A percentile compares a stretch with the other conserved stretches of the same genome.
These are phyloP conservation scores for Penicilliopsis zonata DNA, from an alignment of 495 filamentous ascomycete species.

Conservation along the genomic window DNA sequence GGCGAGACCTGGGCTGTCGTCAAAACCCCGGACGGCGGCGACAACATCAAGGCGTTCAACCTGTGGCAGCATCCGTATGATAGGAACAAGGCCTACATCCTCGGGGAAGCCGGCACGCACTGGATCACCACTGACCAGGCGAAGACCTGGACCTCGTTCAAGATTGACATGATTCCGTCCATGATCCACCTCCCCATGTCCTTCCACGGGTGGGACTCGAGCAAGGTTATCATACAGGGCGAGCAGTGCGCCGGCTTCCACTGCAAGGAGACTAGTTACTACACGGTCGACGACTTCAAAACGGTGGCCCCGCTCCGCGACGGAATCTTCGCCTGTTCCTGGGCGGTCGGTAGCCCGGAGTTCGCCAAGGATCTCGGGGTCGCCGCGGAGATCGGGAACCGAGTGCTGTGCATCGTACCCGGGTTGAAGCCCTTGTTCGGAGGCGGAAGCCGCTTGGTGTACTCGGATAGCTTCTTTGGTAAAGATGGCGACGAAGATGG, in stretches of 20 bases:
- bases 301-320: constrained; percentile 47
- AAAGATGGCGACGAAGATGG: constrained; percentile 33
- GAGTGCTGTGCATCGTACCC: constrained; percentile 68
- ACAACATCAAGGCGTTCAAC: constrained; percentile 43
- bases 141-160: constrained; percentile 64
- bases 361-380: constrained; percentile 53
- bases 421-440: constrained; percentile 47
- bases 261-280: constrained; percentile 44
- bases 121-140: constrained; percentile 74
- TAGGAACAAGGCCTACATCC: constrained; percentile 61
- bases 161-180: constrained; percentile 38
- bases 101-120: constrained; percentile 53
- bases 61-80: constrained; percentile 68
- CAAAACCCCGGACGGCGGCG: constrained; percentile 39
- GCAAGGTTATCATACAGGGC: constrained; percentile 72
- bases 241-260: constrained; percentile 42
- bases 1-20: constrained; percentile 62
- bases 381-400: constrained; percentile 44
- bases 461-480: constrained; percentile 77
- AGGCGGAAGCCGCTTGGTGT: constrained; percentile 59
- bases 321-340: constrained; percentile 61
- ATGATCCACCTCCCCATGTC: constrained; percentile 32
- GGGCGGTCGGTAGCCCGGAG: constrained; percentile 61
- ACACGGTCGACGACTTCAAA: constrained; percentile 77
- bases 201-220: constrained; percentile 71